These are phyloP conservation scores for Talaromyces thailandensis DNA, from an alignment of 495 filamentous ascomycete genomes.

Conservation along the genomic window DNA sequence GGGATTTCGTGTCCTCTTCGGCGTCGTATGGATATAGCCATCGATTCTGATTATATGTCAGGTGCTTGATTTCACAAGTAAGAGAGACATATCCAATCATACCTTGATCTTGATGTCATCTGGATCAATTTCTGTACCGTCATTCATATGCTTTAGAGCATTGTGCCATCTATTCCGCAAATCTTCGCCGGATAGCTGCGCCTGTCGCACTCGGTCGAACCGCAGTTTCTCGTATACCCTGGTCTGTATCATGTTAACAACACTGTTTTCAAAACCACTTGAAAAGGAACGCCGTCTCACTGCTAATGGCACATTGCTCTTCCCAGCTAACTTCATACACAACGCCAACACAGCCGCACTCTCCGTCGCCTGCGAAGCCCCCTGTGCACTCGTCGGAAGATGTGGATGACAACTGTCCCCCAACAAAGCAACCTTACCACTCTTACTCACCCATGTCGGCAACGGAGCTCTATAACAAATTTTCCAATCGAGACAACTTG, in stretches of 20 bases:
- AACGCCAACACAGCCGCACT: conserved; percentile 30
- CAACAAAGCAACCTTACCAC: conserved; percentile 34
- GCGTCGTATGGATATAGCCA: conserved; percentile 3
- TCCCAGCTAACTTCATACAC: conserved; percentile 1
- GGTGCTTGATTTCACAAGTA: background rate
- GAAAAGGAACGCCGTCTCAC: background rate
- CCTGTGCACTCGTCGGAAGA: conserved; percentile 39
- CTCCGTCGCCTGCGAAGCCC: conserved; percentile 41
- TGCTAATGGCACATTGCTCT: background rate
- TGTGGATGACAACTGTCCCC: conserved; percentile 42
- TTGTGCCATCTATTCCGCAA: conserved; percentile 2
- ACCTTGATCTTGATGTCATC: conserved; percentile 5
- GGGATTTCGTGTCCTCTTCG: background rate
- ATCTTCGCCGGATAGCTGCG: conserved; percentile 5
- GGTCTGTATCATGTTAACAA: background rate
- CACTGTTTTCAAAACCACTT: background rate
- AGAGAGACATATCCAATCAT: background rate
- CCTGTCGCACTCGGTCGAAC: conserved; percentile 1
- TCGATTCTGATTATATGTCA: background rate
- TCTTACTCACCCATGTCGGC: conserved; percentile 33
- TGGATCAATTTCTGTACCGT: background rate
- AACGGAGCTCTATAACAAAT: conserved; percentile 4
- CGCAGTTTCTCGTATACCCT: conserved; percentile 1
- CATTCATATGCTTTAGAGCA: background rate
- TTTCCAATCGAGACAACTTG: conserved; percentile 28